Conservation (phyloP, 176 grass and related monocot species). For the Pharus latifolius region DNA sequence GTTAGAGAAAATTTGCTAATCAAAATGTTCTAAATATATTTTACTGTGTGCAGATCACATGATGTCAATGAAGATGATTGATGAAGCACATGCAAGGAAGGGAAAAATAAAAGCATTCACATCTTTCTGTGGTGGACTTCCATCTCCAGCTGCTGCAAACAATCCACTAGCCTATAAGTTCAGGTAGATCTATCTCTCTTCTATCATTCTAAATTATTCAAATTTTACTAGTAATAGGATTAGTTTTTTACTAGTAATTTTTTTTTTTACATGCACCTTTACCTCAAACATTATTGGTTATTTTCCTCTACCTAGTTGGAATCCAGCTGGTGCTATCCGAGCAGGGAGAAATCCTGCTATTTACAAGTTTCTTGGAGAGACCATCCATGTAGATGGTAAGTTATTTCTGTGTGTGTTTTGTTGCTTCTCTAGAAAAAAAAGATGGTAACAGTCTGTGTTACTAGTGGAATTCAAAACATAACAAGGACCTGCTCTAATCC, state of each 20-base stretch:
- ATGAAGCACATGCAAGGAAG: constrained; percentile 60
- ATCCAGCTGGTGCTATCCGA: constrained; percentile 68
- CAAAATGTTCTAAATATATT: neutral
- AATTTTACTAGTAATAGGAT: neutral
- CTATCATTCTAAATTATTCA: neutral
- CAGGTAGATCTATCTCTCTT: constrained; percentile 38
- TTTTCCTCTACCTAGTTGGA: constrained; percentile 53
- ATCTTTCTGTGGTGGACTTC: constrained; percentile 93
- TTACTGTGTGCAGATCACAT: constrained; percentile 62
- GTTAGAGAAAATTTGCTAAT: neutral
- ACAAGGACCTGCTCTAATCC: neutral
- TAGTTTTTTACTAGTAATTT: neutral
- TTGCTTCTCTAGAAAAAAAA: too few relatives aligned
- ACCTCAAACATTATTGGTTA: neutral
- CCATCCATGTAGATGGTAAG: constrained; percentile 62
- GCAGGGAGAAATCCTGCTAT: constrained; percentile 69
- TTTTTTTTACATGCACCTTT: neutral
- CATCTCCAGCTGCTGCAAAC: constrained; percentile 86
- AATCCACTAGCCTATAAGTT: constrained; percentile 96
- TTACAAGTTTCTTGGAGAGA: constrained; percentile 74
- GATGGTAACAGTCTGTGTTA: neutral
- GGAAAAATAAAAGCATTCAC: constrained; percentile 81
- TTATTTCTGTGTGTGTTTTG: too few relatives aligned
- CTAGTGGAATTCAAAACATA: neutral
- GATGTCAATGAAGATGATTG: constrained; percentile 98